Evolutionary conservation across 2,329 filamentous ascomycete genomes (phyloP).

Genomic region (Colletotrichum tropicicola): DNA sequence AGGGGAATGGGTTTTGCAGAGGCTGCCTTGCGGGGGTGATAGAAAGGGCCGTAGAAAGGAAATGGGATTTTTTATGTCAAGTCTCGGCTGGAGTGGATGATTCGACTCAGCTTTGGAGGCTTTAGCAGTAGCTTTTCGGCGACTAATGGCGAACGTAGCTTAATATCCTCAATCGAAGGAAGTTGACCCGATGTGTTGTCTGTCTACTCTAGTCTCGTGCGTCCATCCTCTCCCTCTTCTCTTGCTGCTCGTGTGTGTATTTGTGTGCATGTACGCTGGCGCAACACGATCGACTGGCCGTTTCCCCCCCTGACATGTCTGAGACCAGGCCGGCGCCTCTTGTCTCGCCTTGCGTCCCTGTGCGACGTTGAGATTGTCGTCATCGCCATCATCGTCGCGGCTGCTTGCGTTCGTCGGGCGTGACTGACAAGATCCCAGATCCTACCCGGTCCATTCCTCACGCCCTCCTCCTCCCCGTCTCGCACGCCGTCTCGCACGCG

Average conservation of each 20-base stretch:
- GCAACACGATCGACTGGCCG: neutral
- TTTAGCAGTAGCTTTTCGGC: constrained; percentile 8
- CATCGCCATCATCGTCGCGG: constrained; percentile 1
- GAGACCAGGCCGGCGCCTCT: neutral
- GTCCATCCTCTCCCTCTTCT: neutral
- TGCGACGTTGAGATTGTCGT: constrained; percentile 3
- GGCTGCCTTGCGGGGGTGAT: neutral
- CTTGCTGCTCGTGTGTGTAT: neutral
- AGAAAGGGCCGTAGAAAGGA: neutral
- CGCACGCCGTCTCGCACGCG: neutral
- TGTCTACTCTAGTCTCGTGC: neutral
- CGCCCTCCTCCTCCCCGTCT: neutral
- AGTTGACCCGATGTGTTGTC: neutral
- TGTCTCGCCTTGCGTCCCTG: constrained; percentile 8
- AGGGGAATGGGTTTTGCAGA: neutral
- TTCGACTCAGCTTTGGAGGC: constrained; percentile 1
- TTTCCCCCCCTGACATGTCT: neutral
- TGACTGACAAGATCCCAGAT: neutral
- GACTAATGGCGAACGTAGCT: constrained; percentile 15
- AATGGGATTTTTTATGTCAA: neutral
- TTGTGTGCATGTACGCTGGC: neutral
- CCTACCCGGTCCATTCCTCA: neutral
- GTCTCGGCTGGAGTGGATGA: constrained; percentile 5
- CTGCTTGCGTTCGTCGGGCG: neutral
- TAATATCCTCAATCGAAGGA: constrained; percentile 25